Base-by-base conservation (phyloP, 176 grass and related monocot genomes). In the Carex cristatella region DNA sequence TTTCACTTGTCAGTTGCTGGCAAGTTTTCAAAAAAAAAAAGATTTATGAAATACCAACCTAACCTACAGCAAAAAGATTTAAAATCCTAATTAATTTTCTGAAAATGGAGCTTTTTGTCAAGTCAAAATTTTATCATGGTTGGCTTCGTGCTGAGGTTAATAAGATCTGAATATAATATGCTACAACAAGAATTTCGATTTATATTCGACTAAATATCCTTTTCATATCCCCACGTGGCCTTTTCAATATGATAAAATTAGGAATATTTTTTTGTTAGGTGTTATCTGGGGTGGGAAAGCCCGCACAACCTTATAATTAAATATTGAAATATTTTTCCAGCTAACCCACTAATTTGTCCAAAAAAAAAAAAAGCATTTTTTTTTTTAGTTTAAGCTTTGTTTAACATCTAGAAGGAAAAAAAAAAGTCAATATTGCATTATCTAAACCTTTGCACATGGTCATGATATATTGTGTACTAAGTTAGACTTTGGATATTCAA, bases 351-450 rank as follows among this genome's bases (percentile, higher is more conserved):
- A 38, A 44, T 65, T 65, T 65, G 10, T 65, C 10, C 9, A 79
- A 10, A 10, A 9, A 49, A 51, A 1, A 7, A 23, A 23, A 23
- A 23, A 23, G 0, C 33, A 32, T 12, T 2, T 10, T 65, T 65
- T 63, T 46, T 6, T 13, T 12, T 3, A 65, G 13, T 23, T 38
- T 35, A 10, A 32, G 13, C 51, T 28, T 42, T 65, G 15, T 82
- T 28, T 35, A 79, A 79, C 76, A 79, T 60, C 79, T 65, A 82
- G 60, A 82, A 82, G 79, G 16, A 65, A 65, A 38, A 62, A 62
- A 82, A 79, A 40, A 40, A 79, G 53, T 79, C 76, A 79, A 60
- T 32, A 79, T 3, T 59, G 28, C 23, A 60, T 18, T 31, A 2
- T 68, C 12, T 8, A 12, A 77, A 77, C 1, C 11, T 23, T 38